Evolutionary conservation across 129 eudicot genomes (phyloP).

Genomic region (Cynara cardunculus): DNA sequence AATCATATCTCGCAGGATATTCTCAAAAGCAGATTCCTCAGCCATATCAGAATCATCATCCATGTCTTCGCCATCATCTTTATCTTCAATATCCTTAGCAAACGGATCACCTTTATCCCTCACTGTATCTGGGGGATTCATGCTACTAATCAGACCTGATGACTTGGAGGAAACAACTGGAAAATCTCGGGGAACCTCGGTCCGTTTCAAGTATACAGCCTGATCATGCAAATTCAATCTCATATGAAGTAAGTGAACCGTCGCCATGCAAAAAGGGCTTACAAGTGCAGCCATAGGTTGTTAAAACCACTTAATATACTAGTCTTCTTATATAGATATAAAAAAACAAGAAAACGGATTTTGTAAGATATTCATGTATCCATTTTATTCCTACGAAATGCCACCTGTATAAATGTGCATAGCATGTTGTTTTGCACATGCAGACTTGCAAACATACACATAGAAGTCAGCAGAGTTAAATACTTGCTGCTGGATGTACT

Average conservation of each 20-base stretch:
- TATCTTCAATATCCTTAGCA: slow-evolving; percentile 47
- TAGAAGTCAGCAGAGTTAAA: background rate
- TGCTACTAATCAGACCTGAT: slow-evolving; percentile 32
- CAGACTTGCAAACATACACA: background rate
- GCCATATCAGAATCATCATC: slow-evolving; percentile 35
- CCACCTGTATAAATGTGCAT: background rate
- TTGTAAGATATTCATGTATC: background rate
- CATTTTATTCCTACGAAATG: background rate
- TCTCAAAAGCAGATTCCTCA: slow-evolving; percentile 42
- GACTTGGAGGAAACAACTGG: slow-evolving; percentile 41
- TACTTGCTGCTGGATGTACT: background rate
- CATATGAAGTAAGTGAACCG: background rate
- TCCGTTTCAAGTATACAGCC: slow-evolving; percentile 88
- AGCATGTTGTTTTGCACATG: background rate
- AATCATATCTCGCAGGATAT: slow-evolving; percentile 51
- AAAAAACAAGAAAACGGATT: background rate
- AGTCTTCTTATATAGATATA: background rate
- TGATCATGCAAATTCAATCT: slow-evolving; percentile 29
- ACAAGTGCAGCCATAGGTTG: background rate
- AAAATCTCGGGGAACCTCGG: slow-evolving; percentile 37
- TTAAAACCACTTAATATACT: background rate
- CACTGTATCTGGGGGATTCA: slow-evolving; percentile 41
- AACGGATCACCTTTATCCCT: slow-evolving; percentile 41
- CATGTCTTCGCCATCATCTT: slow-evolving; percentile 6
- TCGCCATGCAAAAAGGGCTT: background rate